Evolutionary conservation across 2,329 filamentous ascomycete species (phyloP), one percentile per base, ranked within the genome.

Genomic region (Verticillium klebahnii): DNA sequence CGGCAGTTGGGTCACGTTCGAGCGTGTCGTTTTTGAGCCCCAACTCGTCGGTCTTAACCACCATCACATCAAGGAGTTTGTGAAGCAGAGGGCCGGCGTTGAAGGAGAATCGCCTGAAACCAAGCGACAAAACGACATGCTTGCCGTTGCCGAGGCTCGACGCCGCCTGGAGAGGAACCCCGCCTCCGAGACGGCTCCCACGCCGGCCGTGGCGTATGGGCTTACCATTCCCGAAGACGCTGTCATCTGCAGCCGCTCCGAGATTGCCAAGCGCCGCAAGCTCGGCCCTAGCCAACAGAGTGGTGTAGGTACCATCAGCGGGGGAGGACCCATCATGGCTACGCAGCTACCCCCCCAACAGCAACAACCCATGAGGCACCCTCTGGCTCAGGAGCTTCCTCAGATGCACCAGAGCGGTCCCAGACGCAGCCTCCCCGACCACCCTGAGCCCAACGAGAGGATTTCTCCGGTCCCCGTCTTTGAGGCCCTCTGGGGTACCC

Each of bases 1-100:
- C 25, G 85, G 84, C 60, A 87, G 84, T 69, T 88, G 85, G 85
- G 84, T 88, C 29, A 87, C 85, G 0, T 88, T 88, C 66, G 82
- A 86, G 62, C 78, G 83, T 23, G 79, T 88, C 34, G 80, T 86
- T 25, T 88, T 88, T 67, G 81, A 83, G 2, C 71, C 80, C 8
- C 84, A 87, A 62, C 80, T 89, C 0, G 74, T 83, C 15, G 79
- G 80, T 2, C 73, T 87, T 5, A 81, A 84, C 59, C 80, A 87
- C 57, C 78, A 82, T 32, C 80, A 86, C 36, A 72, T 89, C 36
- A 88, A 88, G 67, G 85, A 88, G 67, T 89, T 85, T 62, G 85
- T 88, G 58, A 84, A 84, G 64, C 73, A 87, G 31, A 80, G 83
- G 5, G 71, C 75, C 1, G 80, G 81, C 2, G 62, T 63, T 1